Evolutionary conservation across 139 green algal species (phyloP).

Genomic region (Chlorella sorokiniana): DNA sequence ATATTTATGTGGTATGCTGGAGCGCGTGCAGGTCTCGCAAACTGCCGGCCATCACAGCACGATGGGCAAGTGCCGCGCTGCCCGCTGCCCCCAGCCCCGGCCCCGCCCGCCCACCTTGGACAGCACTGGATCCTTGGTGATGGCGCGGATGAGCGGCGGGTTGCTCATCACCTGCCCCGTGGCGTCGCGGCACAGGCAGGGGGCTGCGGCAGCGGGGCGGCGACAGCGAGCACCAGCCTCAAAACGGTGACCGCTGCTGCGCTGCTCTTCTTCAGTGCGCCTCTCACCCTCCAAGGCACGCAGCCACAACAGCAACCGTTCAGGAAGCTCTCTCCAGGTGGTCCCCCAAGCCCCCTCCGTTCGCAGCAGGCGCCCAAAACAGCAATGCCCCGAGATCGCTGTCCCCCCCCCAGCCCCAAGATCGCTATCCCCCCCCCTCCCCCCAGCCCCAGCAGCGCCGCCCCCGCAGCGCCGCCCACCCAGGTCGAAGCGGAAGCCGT

Average conservation of each 20-base stretch:
- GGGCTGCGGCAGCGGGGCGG: constrained; percentile 49
- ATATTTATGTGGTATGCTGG: too few species aligned
- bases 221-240: not conserved
- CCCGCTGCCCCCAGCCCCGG: not conserved
- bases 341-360: too few species aligned
- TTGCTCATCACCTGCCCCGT: constrained; percentile 74
- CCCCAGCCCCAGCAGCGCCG: not conserved
- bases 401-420: too few species aligned
- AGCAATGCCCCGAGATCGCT: too few species aligned
- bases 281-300: not conserved
- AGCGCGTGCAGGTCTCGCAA: too few species aligned
- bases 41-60: too few species aligned
- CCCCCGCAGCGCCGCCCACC: not conserved
- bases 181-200: constrained; percentile 82
- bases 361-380: too few species aligned
- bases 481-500: constrained; percentile 97
- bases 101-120: constrained; percentile 50
- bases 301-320: too few species aligned
- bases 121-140: constrained; percentile 84
- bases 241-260: not conserved
- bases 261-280: not conserved
- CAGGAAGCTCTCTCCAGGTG: too few species aligned
- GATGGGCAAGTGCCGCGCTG: too few species aligned
- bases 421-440: not conserved
- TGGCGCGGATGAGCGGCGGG: constrained; percentile 85